Conservation (phyloP, 2,329 filamentous ascomycete genomes). For the Aspergillus fischeri region DNA sequence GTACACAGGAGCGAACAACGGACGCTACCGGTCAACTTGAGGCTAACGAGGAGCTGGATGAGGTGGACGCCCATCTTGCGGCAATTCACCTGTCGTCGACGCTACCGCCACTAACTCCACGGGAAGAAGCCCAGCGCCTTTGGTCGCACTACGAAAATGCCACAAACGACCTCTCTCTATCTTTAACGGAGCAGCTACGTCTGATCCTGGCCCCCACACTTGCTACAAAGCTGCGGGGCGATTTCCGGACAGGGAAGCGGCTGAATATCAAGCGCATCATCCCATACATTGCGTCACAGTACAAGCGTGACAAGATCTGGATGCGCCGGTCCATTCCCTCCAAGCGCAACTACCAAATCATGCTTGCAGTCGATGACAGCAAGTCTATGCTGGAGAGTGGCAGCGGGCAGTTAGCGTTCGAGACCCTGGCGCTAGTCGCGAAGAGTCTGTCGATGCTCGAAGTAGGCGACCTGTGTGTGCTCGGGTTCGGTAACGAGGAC, state of each 20-base stretch:
- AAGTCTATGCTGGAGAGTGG: conserved; percentile 84
- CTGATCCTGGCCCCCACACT: conserved; percentile 92
- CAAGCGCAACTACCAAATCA: conserved; percentile 93
- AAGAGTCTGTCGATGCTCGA: conserved; percentile 88
- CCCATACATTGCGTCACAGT: conserved; percentile 95
- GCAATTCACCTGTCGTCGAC: conserved; percentile 65
- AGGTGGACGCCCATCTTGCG: conserved; percentile 57
- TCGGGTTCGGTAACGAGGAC: conserved; percentile 74
- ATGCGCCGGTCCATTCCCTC: conserved; percentile 89
- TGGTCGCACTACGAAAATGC: conserved; percentile 82
- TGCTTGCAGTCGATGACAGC: conserved; percentile 95
- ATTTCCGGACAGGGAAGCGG: conserved; percentile 94
- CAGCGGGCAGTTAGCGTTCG: conserved; percentile 77
- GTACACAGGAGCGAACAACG: conserved; percentile 22
- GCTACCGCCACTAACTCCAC: conserved; percentile 41
- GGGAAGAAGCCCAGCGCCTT: conserved; percentile 63
- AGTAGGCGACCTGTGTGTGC: conserved; percentile 84
- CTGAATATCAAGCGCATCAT: conserved; percentile 99
- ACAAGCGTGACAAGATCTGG: conserved; percentile 99
- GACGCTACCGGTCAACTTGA: conserved; percentile 38
- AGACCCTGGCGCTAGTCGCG: conserved; percentile 88
- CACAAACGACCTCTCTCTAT: conserved; percentile 81
- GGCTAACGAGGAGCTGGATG: conserved; percentile 42
- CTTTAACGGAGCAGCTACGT: conserved; percentile 88
- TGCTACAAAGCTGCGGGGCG: conserved; percentile 91